Evolutionary conservation across 768 basidiomycete genomes (phyloP), one percentile per base, ranked within the genome.

Genomic region (Boletellus ananas): DNA sequence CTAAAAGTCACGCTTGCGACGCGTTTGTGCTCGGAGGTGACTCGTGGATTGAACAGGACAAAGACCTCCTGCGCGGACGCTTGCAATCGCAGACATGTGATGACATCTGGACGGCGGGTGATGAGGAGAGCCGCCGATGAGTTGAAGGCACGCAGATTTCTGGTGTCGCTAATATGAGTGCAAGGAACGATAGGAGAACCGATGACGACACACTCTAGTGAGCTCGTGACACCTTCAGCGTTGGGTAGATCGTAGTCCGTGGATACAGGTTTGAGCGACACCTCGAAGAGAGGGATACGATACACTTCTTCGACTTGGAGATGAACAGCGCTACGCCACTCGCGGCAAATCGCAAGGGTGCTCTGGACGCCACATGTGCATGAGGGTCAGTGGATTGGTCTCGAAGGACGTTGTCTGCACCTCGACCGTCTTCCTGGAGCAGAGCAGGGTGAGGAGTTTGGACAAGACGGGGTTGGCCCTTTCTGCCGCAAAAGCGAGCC

Each of bases 21-120:
- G 31, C 68, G 55, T 0, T 78, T 75, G 52, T 79, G 72, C 20
- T 70, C 72, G 2, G 80, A 72, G 9, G 78, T 67, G 9, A 72
- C 72, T 58, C 81, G 80, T 4, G 82, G 81, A 61, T 84, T 82
- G 56, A 85, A 87, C 33, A 85, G 65, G 23, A 79, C 71, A 60
- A 80, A 85, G 21, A 81, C 58, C 37, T 69, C 64, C 31, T 56
- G 49, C 3, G 43, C 33, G 8, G 55, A 46, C 4, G 55, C 58
- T 9, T 43, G 51, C 27, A 73, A 42, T 36, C 66, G 70, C 48
- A 84, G 50, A 56, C 80, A 78, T 16, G 73, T 63, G 35, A 85
- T 49, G 34, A 83, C 81, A 55, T 84, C 77, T 1, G 83, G 84
- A 37, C 78, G 77, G 13, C 80, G 79, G 4, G 82, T 81, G 51